Percentiles rank a stretch among this genome's conserved stretches.
Conservation (phyloP, 2,329 filamentous ascomycete species). For the Fusarium concolor region DNA sequence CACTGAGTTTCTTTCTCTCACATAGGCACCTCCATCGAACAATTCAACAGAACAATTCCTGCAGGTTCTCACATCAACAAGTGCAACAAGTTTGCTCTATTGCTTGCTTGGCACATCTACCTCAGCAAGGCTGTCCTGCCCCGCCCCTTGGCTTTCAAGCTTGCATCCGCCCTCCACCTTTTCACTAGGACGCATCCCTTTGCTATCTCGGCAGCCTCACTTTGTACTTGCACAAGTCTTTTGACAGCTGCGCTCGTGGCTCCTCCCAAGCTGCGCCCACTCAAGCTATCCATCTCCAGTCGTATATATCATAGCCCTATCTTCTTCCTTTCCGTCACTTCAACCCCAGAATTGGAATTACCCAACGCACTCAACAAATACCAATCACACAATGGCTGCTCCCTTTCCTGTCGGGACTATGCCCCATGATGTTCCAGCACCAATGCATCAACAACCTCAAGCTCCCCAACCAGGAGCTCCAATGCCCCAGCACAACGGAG, state of each 20-base stretch:
- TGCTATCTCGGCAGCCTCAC: constrained; percentile 38
- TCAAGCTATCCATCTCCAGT: constrained; percentile 4
- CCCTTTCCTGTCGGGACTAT: constrained; percentile 15
- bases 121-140: constrained; percentile 12
- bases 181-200: constrained; percentile 25
- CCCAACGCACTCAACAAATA: constrained; percentile 10
- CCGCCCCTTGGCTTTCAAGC: constrained; percentile 14
- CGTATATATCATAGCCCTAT: constrained; percentile 34
- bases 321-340: constrained; percentile 13
- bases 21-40: constrained; percentile 3
- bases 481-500: constrained; percentile 6
- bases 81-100: background rate
- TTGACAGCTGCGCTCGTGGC: background rate
- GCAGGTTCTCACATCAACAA: constrained; percentile 1
- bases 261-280: background rate
- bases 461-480: constrained; percentile 2
- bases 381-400: constrained; percentile 26
- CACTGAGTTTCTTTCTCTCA: background rate
- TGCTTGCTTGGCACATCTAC: constrained; percentile 5
- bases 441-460: constrained; percentile 17
- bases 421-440: constrained; percentile 13
- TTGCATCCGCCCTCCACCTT: constrained; percentile 34
- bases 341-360: constrained; percentile 4
- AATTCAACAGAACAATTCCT: background rate
- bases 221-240: constrained; percentile 15